Evolutionary conservation across 2,329 filamentous ascomycete species (phyloP), one percentile per base, ranked within the genome.

Genomic region (Malbranchea cinnamomea): DNA sequence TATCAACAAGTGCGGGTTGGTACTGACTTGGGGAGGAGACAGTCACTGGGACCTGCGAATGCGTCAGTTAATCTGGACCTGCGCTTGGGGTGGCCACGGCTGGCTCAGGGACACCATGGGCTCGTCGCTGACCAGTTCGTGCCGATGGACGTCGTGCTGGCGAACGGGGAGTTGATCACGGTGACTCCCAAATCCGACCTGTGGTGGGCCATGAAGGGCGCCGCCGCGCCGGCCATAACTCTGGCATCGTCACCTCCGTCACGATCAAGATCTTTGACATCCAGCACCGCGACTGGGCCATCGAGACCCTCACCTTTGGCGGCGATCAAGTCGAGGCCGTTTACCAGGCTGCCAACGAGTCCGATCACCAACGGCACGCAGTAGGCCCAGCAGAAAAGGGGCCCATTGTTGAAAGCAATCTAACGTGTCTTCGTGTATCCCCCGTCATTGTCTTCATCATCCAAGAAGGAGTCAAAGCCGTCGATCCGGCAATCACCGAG

Each of bases 81-180:
- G 65, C 53, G 0, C 58, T 74, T 0, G 70, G 71, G 71, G 71
- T 32, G 68, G 71, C 3, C 62, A 69, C 44, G 68, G 69, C 18
- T 58, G 57, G 49, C 57, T 68, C 62, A 69, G 42, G 66, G 68
- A 1, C 57, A 53, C 17, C 50, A 71, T 35, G 68, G 68, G 1
- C 56, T 73, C 2, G 48, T 67, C 2, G 46, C 60, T 0, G 70
- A 74, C 37, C 60, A 72, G 29, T 58, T 71, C 20, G 34, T 67
- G 5, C 63, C 60, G 0, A 48, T 66, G 48, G 58, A 64, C 13
- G 41, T 72, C 1, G 65, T 71, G 0, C 52, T 69, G 1, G 63
- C 65, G 4, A 48, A 67, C 36, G 67, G 68, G 9, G 53, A 44
- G 6, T 29, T 57, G 26, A 35, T 46, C 5, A 59, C 51, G 0